Percentiles rank a stretch among this genome's conserved stretches.
phyloP scores from a whole-genome alignment of 2,329 filamentous ascomycete genomes.

The Trichoderma brevicompactum region DNA sequence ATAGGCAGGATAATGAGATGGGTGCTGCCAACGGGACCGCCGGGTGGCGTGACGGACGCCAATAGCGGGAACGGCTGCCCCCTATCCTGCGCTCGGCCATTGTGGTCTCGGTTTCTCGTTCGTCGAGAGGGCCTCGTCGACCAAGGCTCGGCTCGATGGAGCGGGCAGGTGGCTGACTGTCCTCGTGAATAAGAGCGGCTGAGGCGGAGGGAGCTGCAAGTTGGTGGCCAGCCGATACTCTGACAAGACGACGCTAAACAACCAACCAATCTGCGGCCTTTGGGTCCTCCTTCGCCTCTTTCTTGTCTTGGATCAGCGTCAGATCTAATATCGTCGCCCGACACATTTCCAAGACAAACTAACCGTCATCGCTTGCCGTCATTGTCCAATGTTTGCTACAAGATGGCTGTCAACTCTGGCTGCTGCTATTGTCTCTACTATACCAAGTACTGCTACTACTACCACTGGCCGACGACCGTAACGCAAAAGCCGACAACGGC shows the following conservation, averaged over 20 bases:
- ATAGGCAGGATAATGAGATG: constrained; percentile 9
- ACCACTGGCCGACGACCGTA: constrained; percentile 8
- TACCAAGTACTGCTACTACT: neutral
- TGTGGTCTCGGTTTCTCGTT: constrained; percentile 14
- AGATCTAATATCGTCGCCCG: constrained; percentile 12
- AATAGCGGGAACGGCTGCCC: constrained; percentile 16
- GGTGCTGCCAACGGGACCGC: constrained; percentile 26
- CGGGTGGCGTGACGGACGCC: constrained; percentile 28
- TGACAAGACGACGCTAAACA: constrained; percentile 24
- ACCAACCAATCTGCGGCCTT: constrained; percentile 12
- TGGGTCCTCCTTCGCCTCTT: constrained; percentile 9
- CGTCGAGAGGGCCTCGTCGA: constrained; percentile 18
- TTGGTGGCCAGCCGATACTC: constrained; percentile 24
- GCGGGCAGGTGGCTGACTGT: constrained; percentile 26
- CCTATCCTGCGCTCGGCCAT: constrained; percentile 15
- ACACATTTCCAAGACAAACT: constrained; percentile 1
- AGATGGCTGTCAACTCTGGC: neutral
- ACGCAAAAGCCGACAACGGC: constrained; percentile 14
- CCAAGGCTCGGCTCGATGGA: constrained; percentile 22
- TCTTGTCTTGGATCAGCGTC: constrained; percentile 3
- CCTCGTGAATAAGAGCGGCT: constrained; percentile 27
- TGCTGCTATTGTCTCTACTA: too few relatives aligned
- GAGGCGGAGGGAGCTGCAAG: constrained; percentile 24
- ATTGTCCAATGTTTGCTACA: constrained; percentile 13
- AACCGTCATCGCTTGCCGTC: constrained; percentile 7